phyloP scores from a whole-genome alignment of 2,329 filamentous ascomycete species.

The Hysterium pulicare region DNA sequence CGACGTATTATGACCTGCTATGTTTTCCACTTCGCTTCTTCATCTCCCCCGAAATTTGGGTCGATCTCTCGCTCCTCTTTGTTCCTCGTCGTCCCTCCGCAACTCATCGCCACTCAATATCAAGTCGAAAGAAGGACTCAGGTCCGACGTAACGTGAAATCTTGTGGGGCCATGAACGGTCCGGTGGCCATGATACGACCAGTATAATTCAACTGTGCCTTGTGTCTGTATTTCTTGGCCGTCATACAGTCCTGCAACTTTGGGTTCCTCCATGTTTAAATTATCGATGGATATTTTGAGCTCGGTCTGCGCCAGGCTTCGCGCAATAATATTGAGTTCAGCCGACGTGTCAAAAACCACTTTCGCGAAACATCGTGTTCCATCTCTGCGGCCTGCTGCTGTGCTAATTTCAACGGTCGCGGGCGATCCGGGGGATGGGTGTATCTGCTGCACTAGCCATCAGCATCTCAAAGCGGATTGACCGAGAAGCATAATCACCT shows the following conservation, averaged over 20 bases:
- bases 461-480: not conserved
- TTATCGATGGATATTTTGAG: not conserved
- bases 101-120: too few relatives aligned
- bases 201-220: not conserved
- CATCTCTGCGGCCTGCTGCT: not conserved
- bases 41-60: too few relatives aligned
- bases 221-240: not conserved
- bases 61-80: too few relatives aligned
- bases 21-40: too few relatives aligned
- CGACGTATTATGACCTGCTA: too few relatives aligned
- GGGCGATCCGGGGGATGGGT: not conserved
- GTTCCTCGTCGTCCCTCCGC: too few relatives aligned
- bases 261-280: not conserved
- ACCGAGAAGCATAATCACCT: not conserved
- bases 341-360: not conserved
- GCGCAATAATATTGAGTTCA: not conserved
- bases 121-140: not conserved
- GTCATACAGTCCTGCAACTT: not conserved
- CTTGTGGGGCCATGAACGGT: not conserved
- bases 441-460: not conserved
- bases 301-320: not conserved
- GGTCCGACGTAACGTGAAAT: not conserved
- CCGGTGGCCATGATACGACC: not conserved
- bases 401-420: not conserved
- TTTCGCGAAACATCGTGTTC: not conserved